Base-by-base conservation (phyloP, 1,139 yeast genomes). In the Nakaseomyces glabratus region DNA sequence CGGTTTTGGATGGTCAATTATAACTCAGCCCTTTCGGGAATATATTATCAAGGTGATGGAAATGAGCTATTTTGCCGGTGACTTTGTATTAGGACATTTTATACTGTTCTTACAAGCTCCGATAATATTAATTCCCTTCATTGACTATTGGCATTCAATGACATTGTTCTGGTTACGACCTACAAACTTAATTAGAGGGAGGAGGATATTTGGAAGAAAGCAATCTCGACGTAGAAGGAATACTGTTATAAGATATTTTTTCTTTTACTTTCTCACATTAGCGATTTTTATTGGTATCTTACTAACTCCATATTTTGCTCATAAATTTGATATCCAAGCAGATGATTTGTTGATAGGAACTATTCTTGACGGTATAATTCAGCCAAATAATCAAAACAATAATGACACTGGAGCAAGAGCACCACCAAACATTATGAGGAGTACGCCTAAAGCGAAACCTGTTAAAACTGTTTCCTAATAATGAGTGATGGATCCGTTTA, bases 101-200 rank as follows among this genome's bases (percentile, higher is more conserved):
- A 53, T 85, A 10, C 58, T 82, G 31, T 69, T 75, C 39, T 51
- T 66, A 3, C 75, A 82, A 55, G 60, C 72, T 1, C 93, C 93
- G 0, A 31, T 79, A 1, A 55, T 82, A 20, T 58, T 80, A 23
- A 54, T 82, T 3, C 95, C 95, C 0, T 78, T 67, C 43, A 62
- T 80, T 33, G 90, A 84, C 52, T 68, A 68, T 37, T 74, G 85
- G 77, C 96, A 86, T 52, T 73, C 93, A 1, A 63, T 78, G 58
- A 69, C 82, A 68, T 62, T 86, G 30, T 74, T 85, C 55, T 86
- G 95, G 96, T 62, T 84, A 35, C 69, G 66, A 33, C 94, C 95
- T 1, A 67, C 71, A 1, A 56, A 63, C 42, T 70, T 73, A 45
- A 52, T 71, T 31, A 58, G 70, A 32, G 57, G 70, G 37, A 56